These are phyloP conservation scores for Suillus brevipes DNA, from an alignment of 768 basidiomycete species.

Conservation along the genomic window DNA sequence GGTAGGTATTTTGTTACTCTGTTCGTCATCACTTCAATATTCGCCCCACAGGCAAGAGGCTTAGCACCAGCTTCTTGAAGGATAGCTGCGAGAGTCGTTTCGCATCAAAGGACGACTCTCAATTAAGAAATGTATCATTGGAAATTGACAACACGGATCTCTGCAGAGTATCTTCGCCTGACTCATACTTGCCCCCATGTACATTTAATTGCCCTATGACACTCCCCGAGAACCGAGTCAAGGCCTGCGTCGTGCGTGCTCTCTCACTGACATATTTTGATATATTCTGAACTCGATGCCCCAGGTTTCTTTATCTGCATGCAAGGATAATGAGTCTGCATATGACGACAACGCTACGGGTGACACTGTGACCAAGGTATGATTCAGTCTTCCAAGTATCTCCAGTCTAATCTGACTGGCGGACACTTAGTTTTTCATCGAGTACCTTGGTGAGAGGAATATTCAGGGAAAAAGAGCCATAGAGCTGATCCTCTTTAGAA, in stretches of 20 bases:
- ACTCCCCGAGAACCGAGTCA: constrained; percentile 3
- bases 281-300: constrained; percentile 1
- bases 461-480: neutral
- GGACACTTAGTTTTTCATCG: neutral
- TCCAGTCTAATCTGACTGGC: neutral
- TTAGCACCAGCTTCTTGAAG: neutral
- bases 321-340: constrained; percentile 26
- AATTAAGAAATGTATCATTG: neutral
- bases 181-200: constrained; percentile 20
- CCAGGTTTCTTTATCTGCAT: constrained; percentile 30
- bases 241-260: constrained; percentile 24
- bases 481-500: neutral
- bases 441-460: neutral
- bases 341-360: constrained; percentile 20
- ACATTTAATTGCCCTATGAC: constrained; percentile 23
- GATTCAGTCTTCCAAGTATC: neutral
- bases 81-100: neutral
- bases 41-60: neutral
- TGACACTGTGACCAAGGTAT: constrained; percentile 26
- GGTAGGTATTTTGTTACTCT: neutral
- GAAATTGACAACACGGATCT: neutral
- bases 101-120: neutral
- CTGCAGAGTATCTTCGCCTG: constrained; percentile 12
- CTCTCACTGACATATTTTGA: too few relatives aligned
- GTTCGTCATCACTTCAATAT: neutral